Evolutionary conservation across 108 stramenopile species (phyloP).

Genomic region (Mediolabrus comicus): DNA sequence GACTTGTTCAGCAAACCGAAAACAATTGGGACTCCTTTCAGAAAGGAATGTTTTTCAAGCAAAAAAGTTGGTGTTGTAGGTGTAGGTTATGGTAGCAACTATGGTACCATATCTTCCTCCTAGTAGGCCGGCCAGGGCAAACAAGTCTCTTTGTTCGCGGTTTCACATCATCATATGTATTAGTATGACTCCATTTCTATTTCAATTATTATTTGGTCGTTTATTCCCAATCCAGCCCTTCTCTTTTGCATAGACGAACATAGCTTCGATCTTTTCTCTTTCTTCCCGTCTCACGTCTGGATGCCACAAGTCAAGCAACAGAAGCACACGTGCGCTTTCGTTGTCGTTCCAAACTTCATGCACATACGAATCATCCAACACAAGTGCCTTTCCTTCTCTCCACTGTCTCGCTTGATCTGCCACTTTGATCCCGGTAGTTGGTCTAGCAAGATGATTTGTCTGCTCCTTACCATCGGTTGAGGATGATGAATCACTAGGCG

Average conservation of each 20-base stretch:
- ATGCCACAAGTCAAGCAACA: conserved; percentile 90
- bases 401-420: conserved; percentile 77
- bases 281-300: conserved; percentile 76
- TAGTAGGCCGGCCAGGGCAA: too few species aligned
- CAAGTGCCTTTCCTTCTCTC: conserved; percentile 79
- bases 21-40: too few species aligned
- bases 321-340: conserved; percentile 56
- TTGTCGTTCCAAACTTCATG: conserved; percentile 98
- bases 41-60: too few species aligned
- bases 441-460: background rate
- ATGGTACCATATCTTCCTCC: too few species aligned
- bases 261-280: conserved; percentile 56
- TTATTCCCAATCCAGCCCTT: conserved; percentile 63
- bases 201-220: background rate
- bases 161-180: too few species aligned
- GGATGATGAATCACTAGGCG: conserved; percentile 27
- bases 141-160: too few species aligned
- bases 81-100: too few species aligned
- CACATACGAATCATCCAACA: conserved; percentile 96
- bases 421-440: conserved; percentile 87
- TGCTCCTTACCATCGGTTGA: background rate
- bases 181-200: too few species aligned
- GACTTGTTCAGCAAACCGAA: too few species aligned
- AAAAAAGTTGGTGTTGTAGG: too few species aligned
- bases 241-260: conserved; percentile 74